These are phyloP conservation scores for Colletotrichum plurivorum DNA, from an alignment of 2,329 filamentous ascomycete species.

Conservation along the genomic window DNA sequence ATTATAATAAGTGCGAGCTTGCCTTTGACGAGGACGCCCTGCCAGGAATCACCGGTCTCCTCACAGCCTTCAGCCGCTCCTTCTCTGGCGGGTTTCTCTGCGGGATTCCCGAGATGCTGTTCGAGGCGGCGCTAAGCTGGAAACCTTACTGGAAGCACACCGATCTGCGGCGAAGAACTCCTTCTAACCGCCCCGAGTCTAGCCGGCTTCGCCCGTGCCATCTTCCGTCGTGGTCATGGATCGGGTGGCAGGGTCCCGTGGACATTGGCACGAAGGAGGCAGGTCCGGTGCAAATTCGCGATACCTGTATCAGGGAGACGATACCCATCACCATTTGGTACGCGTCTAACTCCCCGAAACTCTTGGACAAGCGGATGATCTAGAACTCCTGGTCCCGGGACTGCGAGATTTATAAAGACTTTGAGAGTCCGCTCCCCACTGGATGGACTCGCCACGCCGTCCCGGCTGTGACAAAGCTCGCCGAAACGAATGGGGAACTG, in stretches of 20 bases:
- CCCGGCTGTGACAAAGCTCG: too few species aligned
- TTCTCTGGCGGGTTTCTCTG: slow-evolving; percentile 6
- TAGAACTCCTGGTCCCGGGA: not conserved
- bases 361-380: not conserved
- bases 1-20: slow-evolving; percentile 49
- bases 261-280: not conserved
- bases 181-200: too few species aligned
- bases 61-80: not conserved
- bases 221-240: slow-evolving; percentile 15
- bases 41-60: not conserved
- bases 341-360: not conserved
- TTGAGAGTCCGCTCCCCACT: too few species aligned
- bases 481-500: too few species aligned
- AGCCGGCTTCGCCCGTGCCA: not conserved
- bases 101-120: slow-evolving; percentile 11
- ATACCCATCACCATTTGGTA: not conserved
- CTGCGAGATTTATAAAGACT: too few species aligned
- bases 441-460: too few species aligned
- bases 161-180: too few species aligned
- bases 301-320: not conserved
- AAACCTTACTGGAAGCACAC: accelerated
- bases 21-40: slow-evolving; percentile 48
- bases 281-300: too few species aligned
- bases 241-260: not conserved
- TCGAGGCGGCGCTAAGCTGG: slow-evolving; percentile 18